phyloP scores from a whole-genome alignment of 352 stramenopile genomes.

The Phytophthora cryptogea region DNA sequence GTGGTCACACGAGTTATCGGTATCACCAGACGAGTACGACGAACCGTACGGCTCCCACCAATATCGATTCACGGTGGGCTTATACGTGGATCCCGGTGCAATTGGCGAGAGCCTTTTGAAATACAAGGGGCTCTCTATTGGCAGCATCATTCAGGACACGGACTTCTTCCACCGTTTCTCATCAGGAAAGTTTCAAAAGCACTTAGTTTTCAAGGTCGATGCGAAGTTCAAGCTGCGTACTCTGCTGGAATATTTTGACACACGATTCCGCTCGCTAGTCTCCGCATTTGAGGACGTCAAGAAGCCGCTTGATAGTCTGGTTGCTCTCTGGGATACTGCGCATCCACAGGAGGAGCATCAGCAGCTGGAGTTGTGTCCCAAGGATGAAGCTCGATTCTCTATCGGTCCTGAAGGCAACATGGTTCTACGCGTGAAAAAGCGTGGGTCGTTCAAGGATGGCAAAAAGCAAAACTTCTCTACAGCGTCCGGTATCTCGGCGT shows the following conservation, averaged over 20 bases:
- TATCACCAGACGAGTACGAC: constrained; percentile 41
- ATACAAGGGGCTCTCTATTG: constrained; percentile 81
- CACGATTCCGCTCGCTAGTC: constrained; percentile 34
- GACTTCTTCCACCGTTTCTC: constrained; percentile 79
- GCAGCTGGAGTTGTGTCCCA: constrained; percentile 38
- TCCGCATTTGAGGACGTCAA: constrained; percentile 32
- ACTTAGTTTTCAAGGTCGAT: constrained; percentile 72
- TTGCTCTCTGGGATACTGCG: constrained; percentile 35
- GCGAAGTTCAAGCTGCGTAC: constrained; percentile 44
- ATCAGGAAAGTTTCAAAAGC: constrained; percentile 63
- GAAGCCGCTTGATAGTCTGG: constrained; percentile 35
- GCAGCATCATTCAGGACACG: constrained; percentile 75
- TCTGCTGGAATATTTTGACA: constrained; percentile 64
- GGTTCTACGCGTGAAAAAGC: constrained; percentile 49
- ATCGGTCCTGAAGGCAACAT: constrained; percentile 51
- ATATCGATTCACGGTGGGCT: constrained; percentile 57
- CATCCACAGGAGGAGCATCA: constrained; percentile 33
- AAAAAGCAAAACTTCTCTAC: constrained; percentile 18
- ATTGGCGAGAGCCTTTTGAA: constrained; percentile 72
- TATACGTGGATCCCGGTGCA: constrained; percentile 70
- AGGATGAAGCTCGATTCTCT: constrained; percentile 60
- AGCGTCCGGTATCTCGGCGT: constrained; percentile 9
- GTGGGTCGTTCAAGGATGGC: constrained; percentile 38
- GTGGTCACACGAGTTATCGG: constrained; percentile 65
- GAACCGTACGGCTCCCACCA: constrained; percentile 38